phyloP scores from a whole-genome alignment of 495 filamentous ascomycete genomes.

The Penicillium macrosclerotiorum region DNA sequence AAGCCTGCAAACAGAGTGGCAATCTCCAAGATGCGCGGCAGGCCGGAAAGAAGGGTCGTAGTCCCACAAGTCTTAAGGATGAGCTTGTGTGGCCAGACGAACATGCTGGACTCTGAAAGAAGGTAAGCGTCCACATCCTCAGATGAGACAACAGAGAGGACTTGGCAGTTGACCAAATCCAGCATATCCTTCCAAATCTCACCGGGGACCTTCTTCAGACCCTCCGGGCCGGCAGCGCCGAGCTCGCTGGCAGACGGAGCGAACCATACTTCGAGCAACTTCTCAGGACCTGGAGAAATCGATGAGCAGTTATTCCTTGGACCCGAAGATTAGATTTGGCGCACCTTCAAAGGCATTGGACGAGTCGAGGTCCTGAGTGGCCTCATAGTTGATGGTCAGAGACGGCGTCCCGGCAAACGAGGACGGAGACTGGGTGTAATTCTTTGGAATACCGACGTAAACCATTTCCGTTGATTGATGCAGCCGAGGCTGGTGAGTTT shows the following conservation, averaged over 20 bases:
- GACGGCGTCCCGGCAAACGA: constrained; percentile 74
- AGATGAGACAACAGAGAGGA: constrained; percentile 91
- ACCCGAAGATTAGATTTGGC: constrained; percentile 5
- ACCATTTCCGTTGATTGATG: constrained; percentile 66
- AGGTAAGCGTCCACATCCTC: constrained; percentile 96
- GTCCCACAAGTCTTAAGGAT: constrained; percentile 99
- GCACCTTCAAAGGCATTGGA: constrained; percentile 94
- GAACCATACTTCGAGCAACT: constrained; percentile 99
- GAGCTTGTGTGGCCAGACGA: constrained; percentile 98
- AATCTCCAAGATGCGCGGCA: constrained; percentile 87
- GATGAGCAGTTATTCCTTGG: constrained; percentile 6
- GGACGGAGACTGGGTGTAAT: constrained; percentile 78
- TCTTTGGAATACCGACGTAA: constrained; percentile 71
- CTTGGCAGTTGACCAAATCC: constrained; percentile 96
- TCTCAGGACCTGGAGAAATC: constrained; percentile 74
- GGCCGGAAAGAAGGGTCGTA: constrained; percentile 85
- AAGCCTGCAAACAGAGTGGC: constrained; percentile 86
- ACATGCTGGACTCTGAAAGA: constrained; percentile 98
- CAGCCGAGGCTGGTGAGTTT: constrained; percentile 21
- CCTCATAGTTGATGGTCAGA: constrained; percentile 95
- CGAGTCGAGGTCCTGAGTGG: constrained; percentile 91
- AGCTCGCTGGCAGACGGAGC: constrained; percentile 77
- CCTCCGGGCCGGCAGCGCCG: constrained; percentile 63
- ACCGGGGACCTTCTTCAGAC: constrained; percentile 79
- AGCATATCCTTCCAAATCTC: constrained; percentile 96